Evolutionary conservation across 441 rosid species (phyloP), one percentile per base, ranked within the genome.

Genomic region (Corymbia citriodora): DNA sequence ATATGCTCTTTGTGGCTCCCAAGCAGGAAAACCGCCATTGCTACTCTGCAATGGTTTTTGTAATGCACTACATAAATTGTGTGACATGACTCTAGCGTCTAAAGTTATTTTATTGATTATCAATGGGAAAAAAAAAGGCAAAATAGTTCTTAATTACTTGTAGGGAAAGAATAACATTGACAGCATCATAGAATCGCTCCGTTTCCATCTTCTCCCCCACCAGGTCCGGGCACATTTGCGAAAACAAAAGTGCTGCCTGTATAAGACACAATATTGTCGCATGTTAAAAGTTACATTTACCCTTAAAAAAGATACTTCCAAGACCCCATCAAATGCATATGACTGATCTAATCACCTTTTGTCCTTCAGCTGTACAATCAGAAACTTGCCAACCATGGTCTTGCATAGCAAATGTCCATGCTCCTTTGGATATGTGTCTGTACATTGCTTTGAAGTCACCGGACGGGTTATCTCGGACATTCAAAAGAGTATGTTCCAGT

Each of bases 361-460:
- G 85, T 9, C 94, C 97, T 94, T 95, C 97, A 40, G 92, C 92
- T 10, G 96, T 95, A 90, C 97, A 94, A 79, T 95, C 97, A 29
- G 96, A 95, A 88, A 95, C 96, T 92, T 95, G 97, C 97, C 96
- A 94, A 25, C 96, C 95, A 55, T 95, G 96, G 89, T 95, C 96
- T 92, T 93, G 95, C 65, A 88, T 92, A 12, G 96, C 92, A 23
- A 95, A 94, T 68, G 97, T 93, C 95, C 96, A 95, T n/a, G 94
- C 92, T 31, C 95, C 96, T 93, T 94, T 94, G 9, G 95, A 94
- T 27, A 82, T 94, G 50, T 95, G 96, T 63, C 96, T 90, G 36
- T 95, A 95, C 97, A 96, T 96, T 88, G 92, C 90, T 49, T 92
- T 82, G 89, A 93, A 95, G 89, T 95, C 91, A 19, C 95, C 94